phyloP scores from a whole-genome alignment of 805 yeast genomes.

The Cyberlindnera euphorbiae region DNA sequence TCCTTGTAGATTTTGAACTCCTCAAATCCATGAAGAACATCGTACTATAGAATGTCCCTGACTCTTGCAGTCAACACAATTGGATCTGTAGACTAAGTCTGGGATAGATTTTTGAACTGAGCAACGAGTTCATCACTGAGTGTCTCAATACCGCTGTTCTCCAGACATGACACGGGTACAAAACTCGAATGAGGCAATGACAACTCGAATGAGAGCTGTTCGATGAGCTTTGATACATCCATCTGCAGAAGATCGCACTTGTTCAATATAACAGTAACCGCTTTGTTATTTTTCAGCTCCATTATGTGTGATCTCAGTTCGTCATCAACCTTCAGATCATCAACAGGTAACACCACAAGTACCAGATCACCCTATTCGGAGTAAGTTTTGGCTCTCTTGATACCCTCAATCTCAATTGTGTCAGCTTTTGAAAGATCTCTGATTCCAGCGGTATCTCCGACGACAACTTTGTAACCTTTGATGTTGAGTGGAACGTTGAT shows the following conservation, averaged over 20 bases:
- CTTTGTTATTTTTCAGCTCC: conserved; percentile 23
- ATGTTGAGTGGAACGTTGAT: conserved; percentile 79
- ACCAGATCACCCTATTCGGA: conserved; percentile 62
- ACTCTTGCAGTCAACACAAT: conserved; percentile 70
- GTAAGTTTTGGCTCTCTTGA: conserved; percentile 63
- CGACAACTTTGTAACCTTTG: conserved; percentile 73
- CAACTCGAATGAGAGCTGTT: conserved; percentile 21
- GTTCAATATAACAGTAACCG: conserved; percentile 47
- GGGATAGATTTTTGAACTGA: conserved; percentile 45
- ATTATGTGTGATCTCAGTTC: conserved; percentile 38
- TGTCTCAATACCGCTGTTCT: conserved; percentile 48
- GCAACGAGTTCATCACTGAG: conserved; percentile 40
- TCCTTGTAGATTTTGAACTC: conserved; percentile 49
- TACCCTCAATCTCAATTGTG: conserved; percentile 73
- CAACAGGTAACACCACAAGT: conserved; percentile 56
- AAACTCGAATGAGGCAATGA: conserved; percentile 23
- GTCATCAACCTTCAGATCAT: conserved; percentile 30
- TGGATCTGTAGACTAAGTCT: conserved; percentile 54
- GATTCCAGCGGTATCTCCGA: conserved; percentile 94
- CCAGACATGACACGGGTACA: conserved; percentile 54
- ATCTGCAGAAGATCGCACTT: conserved; percentile 47
- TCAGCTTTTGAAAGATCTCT: conserved; percentile 47
- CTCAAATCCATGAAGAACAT: conserved; percentile 71
- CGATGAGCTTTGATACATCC: conserved; percentile 19
- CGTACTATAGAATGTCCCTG: conserved; percentile 66